A percentile compares a stretch with the other conserved stretches of the same genome.
Conservation (phyloP, 306 rosid species). For the Benincasa hispida region DNA sequence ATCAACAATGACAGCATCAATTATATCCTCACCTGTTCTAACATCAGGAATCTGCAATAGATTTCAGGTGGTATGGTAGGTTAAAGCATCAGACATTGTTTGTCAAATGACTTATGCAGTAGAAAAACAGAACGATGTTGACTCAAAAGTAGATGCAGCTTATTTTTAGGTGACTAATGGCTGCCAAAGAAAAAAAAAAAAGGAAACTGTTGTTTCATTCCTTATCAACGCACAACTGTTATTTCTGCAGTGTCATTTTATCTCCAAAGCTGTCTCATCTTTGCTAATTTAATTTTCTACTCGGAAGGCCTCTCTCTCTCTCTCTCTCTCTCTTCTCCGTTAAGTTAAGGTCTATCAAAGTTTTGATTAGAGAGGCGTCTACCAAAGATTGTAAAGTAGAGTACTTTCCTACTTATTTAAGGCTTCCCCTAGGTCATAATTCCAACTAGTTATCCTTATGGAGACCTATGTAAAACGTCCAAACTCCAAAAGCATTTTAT, state of each 20-base stretch:
- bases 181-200: background rate
- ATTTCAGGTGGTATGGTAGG: background rate
- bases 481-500: background rate
- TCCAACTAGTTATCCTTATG: background rate
- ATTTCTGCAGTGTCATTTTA: background rate
- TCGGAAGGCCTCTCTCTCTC: background rate
- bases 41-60: conserved; percentile 68
- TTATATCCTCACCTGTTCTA: conserved; percentile 55
- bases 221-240: background rate
- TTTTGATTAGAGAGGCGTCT: background rate
- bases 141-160: background rate
- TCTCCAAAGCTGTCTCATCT: background rate
- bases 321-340: too few species aligned
- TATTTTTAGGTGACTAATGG: background rate
- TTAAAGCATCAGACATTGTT: background rate
- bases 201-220: background rate
- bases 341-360: too few species aligned
- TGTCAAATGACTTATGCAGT: background rate
- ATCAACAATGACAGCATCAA: conserved; percentile 74
- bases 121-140: background rate
- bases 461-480: background rate
- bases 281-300: background rate
- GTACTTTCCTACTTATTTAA: background rate
- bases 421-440: background rate
- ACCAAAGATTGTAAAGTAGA: background rate